Conservation (phyloP, 1,139 yeast species). For the Lodderomyces elongisporus region DNA sequence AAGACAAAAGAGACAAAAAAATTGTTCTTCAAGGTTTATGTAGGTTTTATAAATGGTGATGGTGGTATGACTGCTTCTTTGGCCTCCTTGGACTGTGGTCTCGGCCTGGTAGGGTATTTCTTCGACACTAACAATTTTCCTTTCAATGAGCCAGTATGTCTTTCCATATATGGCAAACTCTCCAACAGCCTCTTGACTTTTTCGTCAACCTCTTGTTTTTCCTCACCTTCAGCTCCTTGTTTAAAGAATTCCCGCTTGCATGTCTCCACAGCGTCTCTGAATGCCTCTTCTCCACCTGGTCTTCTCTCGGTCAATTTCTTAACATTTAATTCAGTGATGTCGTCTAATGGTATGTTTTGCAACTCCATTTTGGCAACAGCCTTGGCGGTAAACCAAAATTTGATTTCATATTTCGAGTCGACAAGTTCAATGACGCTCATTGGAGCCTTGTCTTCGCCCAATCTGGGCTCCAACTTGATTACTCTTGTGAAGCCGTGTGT, state of each 20-base stretch:
- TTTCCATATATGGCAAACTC: constrained; percentile 25
- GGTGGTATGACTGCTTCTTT: constrained; percentile 23
- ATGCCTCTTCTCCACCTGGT: constrained; percentile 46
- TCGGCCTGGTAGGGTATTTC: constrained; percentile 31
- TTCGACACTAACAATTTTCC: constrained; percentile 30
- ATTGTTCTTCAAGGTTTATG: constrained; percentile 2
- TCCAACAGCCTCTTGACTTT: constrained; percentile 26
- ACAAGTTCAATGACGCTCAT: constrained; percentile 87
- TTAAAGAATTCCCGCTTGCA: constrained; percentile 57
- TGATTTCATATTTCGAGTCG: constrained; percentile 67
- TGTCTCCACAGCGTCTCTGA: constrained; percentile 58
- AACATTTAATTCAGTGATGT: constrained; percentile 54
- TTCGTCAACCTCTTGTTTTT: constrained; percentile 16
- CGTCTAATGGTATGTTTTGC: constrained; percentile 60
- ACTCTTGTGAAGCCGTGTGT: constrained; percentile 84
- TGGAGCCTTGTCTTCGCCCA: constrained; percentile 84
- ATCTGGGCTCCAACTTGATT: constrained; percentile 75
- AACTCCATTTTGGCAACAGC: constrained; percentile 73
- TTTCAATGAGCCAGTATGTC: constrained; percentile 22
- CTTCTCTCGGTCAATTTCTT: constrained; percentile 45
- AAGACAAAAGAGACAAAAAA: too few relatives aligned
- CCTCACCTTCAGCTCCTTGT: constrained; percentile 20
- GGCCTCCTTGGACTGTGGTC: constrained; percentile 16
- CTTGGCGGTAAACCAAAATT: constrained; percentile 73
- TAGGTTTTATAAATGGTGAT: constrained; percentile 30